These are phyloP conservation scores for Vicia villosa DNA, from an alignment of 306 rosid genomes.

Conservation along the genomic window DNA sequence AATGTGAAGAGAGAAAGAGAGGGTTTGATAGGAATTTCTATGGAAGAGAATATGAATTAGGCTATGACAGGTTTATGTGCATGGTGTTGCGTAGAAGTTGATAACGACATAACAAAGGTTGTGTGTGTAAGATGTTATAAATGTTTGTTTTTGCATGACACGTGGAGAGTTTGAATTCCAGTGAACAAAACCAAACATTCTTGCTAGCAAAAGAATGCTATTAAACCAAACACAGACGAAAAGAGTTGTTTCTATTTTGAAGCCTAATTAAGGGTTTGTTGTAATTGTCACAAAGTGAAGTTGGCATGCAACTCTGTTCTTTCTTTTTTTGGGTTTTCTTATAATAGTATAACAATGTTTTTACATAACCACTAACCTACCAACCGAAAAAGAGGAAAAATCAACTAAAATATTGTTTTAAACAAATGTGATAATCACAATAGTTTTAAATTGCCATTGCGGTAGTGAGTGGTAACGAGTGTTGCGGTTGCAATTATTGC, in stretches of 20 bases:
- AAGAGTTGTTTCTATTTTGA: neutral
- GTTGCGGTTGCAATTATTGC: no score
- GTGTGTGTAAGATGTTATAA: constrained; percentile 26
- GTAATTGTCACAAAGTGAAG: neutral
- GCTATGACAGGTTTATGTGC: neutral
- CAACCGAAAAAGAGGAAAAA: neutral
- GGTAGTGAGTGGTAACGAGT: no score
- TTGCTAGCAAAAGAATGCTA: neutral
- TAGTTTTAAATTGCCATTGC: no score
- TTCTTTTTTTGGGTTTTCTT: neutral
- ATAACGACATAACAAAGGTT: constrained; percentile 50
- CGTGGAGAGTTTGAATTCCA: constrained; percentile 8
- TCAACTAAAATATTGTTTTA: neutral
- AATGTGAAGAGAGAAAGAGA: neutral
- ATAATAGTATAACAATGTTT: constrained; percentile 5
- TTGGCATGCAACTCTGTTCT: neutral
- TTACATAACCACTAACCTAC: neutral
- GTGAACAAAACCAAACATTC: constrained; percentile 3
- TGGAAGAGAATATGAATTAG: constrained; percentile 30
- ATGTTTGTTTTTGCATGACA: constrained; percentile 22
- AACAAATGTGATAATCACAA: no score
- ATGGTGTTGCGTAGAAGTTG: constrained; percentile 10
- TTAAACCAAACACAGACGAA: neutral
- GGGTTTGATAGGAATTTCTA: constrained; percentile 15
- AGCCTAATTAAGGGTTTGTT: neutral